Conservation (phyloP, 208 protist species). For the Leishmania amazonensis region DNA sequence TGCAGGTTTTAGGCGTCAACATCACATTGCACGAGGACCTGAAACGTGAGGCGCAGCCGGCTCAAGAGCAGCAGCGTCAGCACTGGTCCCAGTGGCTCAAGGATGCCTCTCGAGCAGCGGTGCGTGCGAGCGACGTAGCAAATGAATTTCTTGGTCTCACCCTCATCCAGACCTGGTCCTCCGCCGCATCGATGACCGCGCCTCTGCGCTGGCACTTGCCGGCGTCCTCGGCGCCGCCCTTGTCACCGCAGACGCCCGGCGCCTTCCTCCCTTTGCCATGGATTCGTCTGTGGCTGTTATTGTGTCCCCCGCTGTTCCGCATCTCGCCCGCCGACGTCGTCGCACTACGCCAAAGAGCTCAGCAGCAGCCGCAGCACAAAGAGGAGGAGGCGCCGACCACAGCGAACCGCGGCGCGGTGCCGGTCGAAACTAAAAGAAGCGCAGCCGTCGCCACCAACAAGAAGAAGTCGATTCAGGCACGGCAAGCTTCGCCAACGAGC, state of each 20-base stretch:
- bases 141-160: conserved; percentile 52
- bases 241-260: conserved; percentile 2
- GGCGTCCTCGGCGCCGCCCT: not conserved
- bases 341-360: conserved; percentile 14
- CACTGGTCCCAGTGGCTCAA: conserved; percentile 32
- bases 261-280: conserved; percentile 43
- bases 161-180: conserved; percentile 6
- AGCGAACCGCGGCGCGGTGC: not conserved
- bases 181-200: not conserved
- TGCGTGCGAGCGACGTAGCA: conserved; percentile 41
- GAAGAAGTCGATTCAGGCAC: not conserved
- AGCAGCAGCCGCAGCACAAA: conserved; percentile 11
- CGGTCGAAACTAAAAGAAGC: not conserved
- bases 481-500: not conserved
- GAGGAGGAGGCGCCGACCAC: not conserved
- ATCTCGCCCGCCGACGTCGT: conserved; percentile 37
- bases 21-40: conserved; percentile 5
- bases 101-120: conserved; percentile 38
- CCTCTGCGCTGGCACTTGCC: conserved; percentile 24
- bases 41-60: not conserved
- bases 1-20: conserved; percentile 5
- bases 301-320: conserved; percentile 57
- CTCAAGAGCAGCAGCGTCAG: conserved; percentile 2
- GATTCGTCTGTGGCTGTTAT: conserved; percentile 60
- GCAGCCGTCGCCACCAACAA: not conserved